These are phyloP conservation scores for Trichoderma cornu-damae DNA, from an alignment of 2,329 filamentous ascomycete genomes.

Conservation along the genomic window DNA sequence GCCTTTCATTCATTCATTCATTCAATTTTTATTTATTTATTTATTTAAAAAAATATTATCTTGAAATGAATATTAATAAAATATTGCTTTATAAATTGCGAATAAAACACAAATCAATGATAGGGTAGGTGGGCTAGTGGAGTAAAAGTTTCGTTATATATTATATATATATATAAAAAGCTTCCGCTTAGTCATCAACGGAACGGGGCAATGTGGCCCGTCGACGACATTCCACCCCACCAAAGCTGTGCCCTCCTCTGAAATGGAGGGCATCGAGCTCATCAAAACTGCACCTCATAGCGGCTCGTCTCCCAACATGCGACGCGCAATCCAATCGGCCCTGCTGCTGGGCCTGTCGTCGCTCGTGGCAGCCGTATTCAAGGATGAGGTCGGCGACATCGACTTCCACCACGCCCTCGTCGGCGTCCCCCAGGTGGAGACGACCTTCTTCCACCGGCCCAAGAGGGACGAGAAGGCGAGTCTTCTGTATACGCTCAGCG, in stretches of 20 bases:
- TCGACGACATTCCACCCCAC: conserved; percentile 17
- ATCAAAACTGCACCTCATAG: conserved; percentile 10
- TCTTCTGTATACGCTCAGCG: conserved; percentile 84
- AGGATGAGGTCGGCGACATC: conserved; percentile 83
- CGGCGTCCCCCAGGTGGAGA: conserved; percentile 72
- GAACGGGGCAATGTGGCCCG: conserved; percentile 15
- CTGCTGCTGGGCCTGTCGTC: conserved; percentile 38
- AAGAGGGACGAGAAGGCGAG: conserved; percentile 76
- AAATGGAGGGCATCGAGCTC: conserved; percentile 7
- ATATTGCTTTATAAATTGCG: too few species aligned
- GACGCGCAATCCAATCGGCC: conserved; percentile 34
- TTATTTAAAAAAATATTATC: too few species aligned
- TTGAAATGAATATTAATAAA: too few species aligned
- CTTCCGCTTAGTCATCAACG: conserved; percentile 5
- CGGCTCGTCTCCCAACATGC: conserved; percentile 28
- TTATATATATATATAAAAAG: too few species aligned
- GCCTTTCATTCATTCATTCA: too few species aligned
- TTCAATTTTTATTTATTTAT: too few species aligned
- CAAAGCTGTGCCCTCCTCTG: conserved; percentile 5
- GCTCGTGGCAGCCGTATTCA: conserved; percentile 63
- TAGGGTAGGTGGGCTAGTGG: too few species aligned
- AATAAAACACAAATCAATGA: too few species aligned
- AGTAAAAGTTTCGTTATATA: too few species aligned
- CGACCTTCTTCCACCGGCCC: conserved; percentile 93
- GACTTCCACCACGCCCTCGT: conserved; percentile 92